Evolutionary conservation across 306 rosid species (phyloP).

Genomic region (Gastrolobium bilobum): DNA sequence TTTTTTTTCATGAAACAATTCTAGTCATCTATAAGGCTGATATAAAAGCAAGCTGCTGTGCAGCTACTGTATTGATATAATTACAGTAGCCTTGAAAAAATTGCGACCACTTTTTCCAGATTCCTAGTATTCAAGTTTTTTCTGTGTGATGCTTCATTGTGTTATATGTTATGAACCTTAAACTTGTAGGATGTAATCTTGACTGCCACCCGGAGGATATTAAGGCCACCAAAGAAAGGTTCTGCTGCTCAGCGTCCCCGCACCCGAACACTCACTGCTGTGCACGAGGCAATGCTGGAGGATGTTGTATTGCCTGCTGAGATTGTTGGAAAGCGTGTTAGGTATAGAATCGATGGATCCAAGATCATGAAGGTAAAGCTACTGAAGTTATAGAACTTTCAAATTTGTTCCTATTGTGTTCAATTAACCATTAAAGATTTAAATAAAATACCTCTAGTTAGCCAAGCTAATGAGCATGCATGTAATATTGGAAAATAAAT

Average conservation of each 20-base stretch:
- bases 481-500: background rate
- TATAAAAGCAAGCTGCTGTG: background rate
- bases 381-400: background rate
- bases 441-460: background rate
- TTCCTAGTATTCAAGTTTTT: background rate
- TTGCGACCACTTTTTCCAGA: background rate
- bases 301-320: slow-evolving; percentile 93
- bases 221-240: slow-evolving; percentile 94
- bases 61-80: background rate
- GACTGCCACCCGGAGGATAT: slow-evolving; percentile 81
- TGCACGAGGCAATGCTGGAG: slow-evolving; percentile 89
- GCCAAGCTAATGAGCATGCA: background rate
- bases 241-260: slow-evolving; percentile 91
- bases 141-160: background rate
- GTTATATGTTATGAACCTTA: background rate
- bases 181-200: slow-evolving; percentile 72
- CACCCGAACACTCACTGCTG: slow-evolving; percentile 86
- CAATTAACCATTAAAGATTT: background rate
- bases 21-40: background rate
- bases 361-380: slow-evolving; percentile 79
- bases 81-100: background rate
- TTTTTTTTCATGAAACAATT: background rate
- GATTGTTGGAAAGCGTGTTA: slow-evolving; percentile 87
- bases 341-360: slow-evolving; percentile 82
- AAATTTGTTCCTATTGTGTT: background rate